Evolutionary conservation across 768 basidiomycete genomes (phyloP).

Genomic region (Tulasnella sp.): DNA sequence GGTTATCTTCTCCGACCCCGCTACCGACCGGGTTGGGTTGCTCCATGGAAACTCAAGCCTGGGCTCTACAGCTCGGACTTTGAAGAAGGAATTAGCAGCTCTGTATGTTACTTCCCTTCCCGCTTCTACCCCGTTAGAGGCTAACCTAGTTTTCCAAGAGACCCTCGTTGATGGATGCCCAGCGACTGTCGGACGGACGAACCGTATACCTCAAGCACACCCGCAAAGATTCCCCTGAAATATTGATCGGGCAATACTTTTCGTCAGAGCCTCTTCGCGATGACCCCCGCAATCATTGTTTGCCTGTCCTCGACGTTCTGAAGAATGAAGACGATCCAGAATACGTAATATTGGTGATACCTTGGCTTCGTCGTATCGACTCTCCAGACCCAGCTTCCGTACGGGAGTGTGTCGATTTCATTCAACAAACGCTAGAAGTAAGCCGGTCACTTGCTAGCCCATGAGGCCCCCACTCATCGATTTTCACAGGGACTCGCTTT

Average conservation of each 20-base stretch:
- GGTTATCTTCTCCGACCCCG: not conserved
- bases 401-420: conserved; percentile 14
- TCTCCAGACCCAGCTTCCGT: not conserved
- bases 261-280: not conserved
- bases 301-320: conserved; percentile 16
- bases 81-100: not conserved
- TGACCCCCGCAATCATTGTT: conserved; percentile 13
- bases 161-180: not conserved
- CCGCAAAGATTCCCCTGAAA: not conserved
- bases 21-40: not conserved
- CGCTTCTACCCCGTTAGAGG: not conserved
- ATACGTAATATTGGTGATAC: conserved; percentile 11
- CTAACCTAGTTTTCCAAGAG: not conserved
- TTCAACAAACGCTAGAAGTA: conserved; percentile 19
- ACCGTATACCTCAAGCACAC: not conserved
- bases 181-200: not conserved
- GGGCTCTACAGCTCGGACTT: not conserved
- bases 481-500: conserved; percentile 4
- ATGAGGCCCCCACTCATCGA: not conserved
- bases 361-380: not conserved
- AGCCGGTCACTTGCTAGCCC: too few relatives aligned
- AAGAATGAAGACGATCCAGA: not conserved
- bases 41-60: not conserved
- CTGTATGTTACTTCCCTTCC: not conserved
- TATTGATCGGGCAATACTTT: not conserved